Evolutionary conservation across 306 rosid genomes (phyloP).

Genomic region (Rosa persica): DNA sequence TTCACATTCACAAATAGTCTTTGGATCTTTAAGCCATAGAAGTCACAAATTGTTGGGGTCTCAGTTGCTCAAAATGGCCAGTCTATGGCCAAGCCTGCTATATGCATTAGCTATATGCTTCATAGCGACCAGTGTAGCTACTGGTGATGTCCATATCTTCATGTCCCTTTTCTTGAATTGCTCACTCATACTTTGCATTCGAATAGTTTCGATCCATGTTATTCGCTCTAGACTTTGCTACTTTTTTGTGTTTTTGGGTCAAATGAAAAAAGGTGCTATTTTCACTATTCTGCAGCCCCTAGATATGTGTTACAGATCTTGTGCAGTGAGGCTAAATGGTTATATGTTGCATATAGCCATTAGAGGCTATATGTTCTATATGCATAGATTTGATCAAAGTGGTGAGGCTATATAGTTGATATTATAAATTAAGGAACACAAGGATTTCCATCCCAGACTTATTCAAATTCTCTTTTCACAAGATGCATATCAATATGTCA

Average conservation of each 20-base stretch:
- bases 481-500: constrained; percentile 16
- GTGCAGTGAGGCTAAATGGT: too few relatives aligned
- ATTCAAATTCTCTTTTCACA: constrained; percentile 6
- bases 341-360: too few relatives aligned
- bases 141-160: neutral
- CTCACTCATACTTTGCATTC: too few relatives aligned
- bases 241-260: neutral
- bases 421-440: too few relatives aligned
- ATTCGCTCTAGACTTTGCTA: neutral
- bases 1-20: constrained; percentile 2
- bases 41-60: neutral
- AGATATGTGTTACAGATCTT: too few relatives aligned
- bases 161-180: too few relatives aligned
- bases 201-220: too few relatives aligned
- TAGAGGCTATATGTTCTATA: too few relatives aligned
- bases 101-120: constrained; percentile 30
- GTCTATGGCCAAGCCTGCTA: constrained; percentile 20
- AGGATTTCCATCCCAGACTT: neutral
- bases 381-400: neutral
- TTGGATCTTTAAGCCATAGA: neutral
- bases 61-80: constrained; percentile 27
- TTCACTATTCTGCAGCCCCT: neutral
- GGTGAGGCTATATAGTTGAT: constrained; percentile 5
- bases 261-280: neutral
- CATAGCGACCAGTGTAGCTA: constrained; percentile 31